Base-by-base conservation (phyloP, 2,329 filamentous ascomycete genomes). In the Pestalotiopsis sp. region DNA sequence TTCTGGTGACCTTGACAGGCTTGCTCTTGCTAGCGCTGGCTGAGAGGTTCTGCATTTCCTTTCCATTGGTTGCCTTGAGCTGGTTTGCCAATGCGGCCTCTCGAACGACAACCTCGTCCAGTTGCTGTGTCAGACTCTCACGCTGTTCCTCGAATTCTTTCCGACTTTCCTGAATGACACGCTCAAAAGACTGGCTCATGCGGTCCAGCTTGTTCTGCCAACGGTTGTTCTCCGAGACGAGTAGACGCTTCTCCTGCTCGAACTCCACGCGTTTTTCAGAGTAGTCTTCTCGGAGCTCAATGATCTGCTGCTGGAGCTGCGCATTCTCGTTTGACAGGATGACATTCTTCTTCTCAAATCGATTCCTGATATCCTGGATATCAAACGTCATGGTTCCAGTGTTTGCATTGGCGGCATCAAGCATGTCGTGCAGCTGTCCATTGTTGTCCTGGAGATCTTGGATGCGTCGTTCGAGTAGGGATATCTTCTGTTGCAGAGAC, bases 371-470 rank as follows among this genome's bases (percentile, higher is more conserved):
- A 27, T 74, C 71, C 66, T 74, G 74, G 39, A 71, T 67, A 39
- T 75, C 72, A 45, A 69, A 64, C 27, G 72, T 70, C 70, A 70
- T 71, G 1, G 70, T 67, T 52, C 72, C 73, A n/a, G 68, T 69
- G 49, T 71, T 67, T 9, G 67, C 73, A 27, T 67, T 68, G n/a
- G 70, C 69, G 59, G 80, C 81, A 20, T 82, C 80, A 25, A 86
- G 79, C 68, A 86, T 80, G n/a, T 83, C 80, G 73, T 83, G 82
- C 17, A 87, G 79, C 65, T 83, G 83, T 61, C 81, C 72, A 31
- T 85, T 83, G 62, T 86, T 81, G 7, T 82, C 81, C 60, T 84
- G 81, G n/a, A 86, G 75, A 41, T 82, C 80, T 25, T 81, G 81
- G 36, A 83, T 76, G 67, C 80, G 83, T 62, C 82, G 82, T 73